Conservation (phyloP, 2,329 filamentous ascomycete genomes). For the Cucurbitaria berberidis region DNA sequence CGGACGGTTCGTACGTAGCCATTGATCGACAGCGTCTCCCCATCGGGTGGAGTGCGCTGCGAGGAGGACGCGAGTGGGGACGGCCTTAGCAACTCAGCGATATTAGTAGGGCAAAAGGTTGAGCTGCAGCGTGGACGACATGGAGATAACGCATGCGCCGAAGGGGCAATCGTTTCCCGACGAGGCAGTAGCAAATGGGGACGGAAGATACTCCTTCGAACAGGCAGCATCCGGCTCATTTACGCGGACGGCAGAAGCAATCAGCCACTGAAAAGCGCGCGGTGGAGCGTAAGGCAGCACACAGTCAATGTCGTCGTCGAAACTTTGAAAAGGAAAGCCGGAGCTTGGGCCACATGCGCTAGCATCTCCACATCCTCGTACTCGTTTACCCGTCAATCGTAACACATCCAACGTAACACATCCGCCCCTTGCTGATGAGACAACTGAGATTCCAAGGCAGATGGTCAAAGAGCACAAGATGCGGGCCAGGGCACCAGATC, state of each 20-base stretch:
- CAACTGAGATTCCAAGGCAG: conserved; percentile 13
- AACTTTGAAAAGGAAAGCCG: conserved; percentile 17
- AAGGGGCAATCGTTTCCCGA: conserved; percentile 22
- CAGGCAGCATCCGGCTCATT: conserved; percentile 37
- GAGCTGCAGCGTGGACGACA: conserved; percentile 39
- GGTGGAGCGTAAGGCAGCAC: conserved; percentile 21
- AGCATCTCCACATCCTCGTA: conserved; percentile 14
- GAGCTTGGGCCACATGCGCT: conserved; percentile 17
- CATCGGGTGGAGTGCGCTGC: conserved; percentile 54
- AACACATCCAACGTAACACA: conserved; percentile 10
- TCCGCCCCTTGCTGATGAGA: conserved; percentile 25
- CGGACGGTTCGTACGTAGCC: conserved; percentile 85
- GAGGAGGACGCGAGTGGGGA: conserved; percentile 50
- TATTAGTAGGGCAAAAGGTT: conserved; percentile 40
- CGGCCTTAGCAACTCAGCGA: conserved; percentile 60
- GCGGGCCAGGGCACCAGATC: conserved; percentile 15
- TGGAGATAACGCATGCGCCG: conserved; percentile 19
- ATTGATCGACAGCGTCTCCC: conserved; percentile 58
- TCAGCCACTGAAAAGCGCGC: conserved; percentile 24
- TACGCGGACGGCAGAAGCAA: conserved; percentile 26
- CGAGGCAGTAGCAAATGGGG: conserved; percentile 24
- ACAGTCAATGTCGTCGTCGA: conserved; percentile 19
- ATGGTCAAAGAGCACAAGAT: conserved; percentile 20
- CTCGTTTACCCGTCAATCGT: conserved; percentile 18
- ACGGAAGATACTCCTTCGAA: conserved; percentile 30